Percentiles rank a stretch among this genome's conserved stretches.
Evolutionary conservation across 345 rosid genomes (phyloP).

Genomic region (Eucalyptus cloeziana): DNA sequence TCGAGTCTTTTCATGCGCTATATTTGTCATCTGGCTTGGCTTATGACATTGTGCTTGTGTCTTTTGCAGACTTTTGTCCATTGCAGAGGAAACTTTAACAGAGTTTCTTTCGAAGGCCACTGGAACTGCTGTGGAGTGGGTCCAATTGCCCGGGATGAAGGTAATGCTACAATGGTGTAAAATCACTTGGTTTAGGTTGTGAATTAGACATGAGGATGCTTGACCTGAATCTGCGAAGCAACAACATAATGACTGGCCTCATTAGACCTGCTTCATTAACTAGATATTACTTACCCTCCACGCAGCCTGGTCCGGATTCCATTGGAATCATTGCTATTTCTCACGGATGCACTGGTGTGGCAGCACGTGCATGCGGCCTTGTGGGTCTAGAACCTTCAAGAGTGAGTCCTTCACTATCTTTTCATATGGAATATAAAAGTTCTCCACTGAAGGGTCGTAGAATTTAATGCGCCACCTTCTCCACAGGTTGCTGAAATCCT

Average conservation of each 20-base stretch:
- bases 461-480: neutral
- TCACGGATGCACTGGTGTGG: conserved; percentile 96
- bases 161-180: conserved; percentile 2
- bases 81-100: conserved; percentile 98
- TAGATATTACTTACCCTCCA: neutral
- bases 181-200: neutral
- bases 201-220: neutral
- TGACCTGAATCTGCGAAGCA: neutral
- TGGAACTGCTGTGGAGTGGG: conserved; percentile 99
- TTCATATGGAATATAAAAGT: neutral
- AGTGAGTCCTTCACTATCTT: conserved; percentile 26
- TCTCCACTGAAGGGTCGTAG: neutral
- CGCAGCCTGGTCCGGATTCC: conserved; percentile 99
- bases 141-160: conserved; percentile 99
- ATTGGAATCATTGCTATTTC: conserved; percentile 99
- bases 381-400: conserved; percentile 98
- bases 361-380: conserved; percentile 98
- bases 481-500: conserved; percentile 92
- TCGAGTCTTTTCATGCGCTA: neutral
- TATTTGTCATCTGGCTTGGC: neutral
- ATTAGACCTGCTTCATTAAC: neutral
- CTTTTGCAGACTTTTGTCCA: conserved; percentile 76
- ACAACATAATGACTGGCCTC: neutral
- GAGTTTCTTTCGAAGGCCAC: conserved; percentile 99
- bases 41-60: neutral